Base-by-base conservation (phyloP, 805 yeast genomes). In the Alloascoidea hylecoeti region DNA sequence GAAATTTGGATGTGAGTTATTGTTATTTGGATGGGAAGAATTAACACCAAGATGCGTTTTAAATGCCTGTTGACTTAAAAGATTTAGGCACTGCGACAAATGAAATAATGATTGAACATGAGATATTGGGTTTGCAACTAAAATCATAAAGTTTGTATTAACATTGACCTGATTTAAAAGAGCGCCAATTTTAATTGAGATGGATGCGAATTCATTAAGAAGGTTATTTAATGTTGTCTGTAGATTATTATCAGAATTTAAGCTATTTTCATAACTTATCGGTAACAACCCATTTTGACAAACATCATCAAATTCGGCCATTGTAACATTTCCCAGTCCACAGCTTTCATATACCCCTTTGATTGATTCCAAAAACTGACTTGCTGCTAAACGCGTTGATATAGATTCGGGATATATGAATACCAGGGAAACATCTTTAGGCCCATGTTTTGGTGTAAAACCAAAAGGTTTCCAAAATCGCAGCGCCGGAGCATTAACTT, bases 381-480 rank as follows among this genome's bases (percentile, higher is more conserved):
- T 17, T 2, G 53, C 45, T 3, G 53, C 48, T 2, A 43, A 35
- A 1, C 35, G 19, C 38, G 47, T 30, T 2, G 54, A 55, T 2
- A 39, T 36, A 4, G 55, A 50, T 3, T 41, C 35, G 1, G 60
- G 59, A 18, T 42, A 41, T 2, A 62, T 15, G 27, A 56, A 17
- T 3, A 60, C 39, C 5, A 55, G 35, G 2, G 44, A 38, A 9
- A 58, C 37, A 33, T 56, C 48, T 17, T 55, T 56, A 6, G 49
- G 42, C 0, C 54, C 57, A 17, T 43, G 34, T 12, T 43, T 40
- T 0, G 66, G 66, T 9, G 49, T 38, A 18, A 62, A 45, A 1
- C 61, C 60, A 45, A 61, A 51, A 3, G 49, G 42, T 34, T 56
- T 50, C 66, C 66, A 61, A 41, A 61, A 61, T 17, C 61, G 39